phyloP scores from a whole-genome alignment of 352 stramenopile genomes.

The Phytophthora podocarpi region DNA sequence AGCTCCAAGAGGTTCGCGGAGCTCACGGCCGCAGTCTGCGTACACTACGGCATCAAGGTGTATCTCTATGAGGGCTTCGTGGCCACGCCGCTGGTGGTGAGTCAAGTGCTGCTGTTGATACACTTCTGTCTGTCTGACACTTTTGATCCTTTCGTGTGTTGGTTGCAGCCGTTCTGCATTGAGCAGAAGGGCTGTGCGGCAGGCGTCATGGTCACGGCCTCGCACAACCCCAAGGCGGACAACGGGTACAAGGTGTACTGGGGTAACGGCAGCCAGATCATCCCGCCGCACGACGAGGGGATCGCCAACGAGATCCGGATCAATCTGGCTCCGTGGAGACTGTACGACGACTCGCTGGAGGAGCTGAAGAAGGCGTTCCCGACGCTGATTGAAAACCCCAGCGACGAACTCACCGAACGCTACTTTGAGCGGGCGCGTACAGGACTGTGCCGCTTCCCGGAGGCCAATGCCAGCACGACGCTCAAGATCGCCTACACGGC shows the following conservation, averaged over 20 bases:
- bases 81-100: constrained; percentile 94
- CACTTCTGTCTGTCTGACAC: neutral
- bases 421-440: constrained; percentile 73
- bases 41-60: constrained; percentile 87
- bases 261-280: constrained; percentile 97
- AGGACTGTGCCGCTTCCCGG: constrained; percentile 67
- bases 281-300: constrained; percentile 93
- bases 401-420: constrained; percentile 58
- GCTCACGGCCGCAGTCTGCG: constrained; percentile 83
- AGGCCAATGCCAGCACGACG: constrained; percentile 58
- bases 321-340: constrained; percentile 90
- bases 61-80: constrained; percentile 92
- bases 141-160: neutral
- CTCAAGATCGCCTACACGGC: constrained; percentile 95
- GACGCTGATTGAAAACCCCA: constrained; percentile 67
- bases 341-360: constrained; percentile 60
- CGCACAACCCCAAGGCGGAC: constrained; percentile 98
- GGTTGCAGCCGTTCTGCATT: constrained; percentile 68
- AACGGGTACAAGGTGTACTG: constrained; percentile 99
- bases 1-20: constrained; percentile 90
- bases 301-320: constrained; percentile 92
- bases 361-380: constrained; percentile 38
- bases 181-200: constrained; percentile 79
- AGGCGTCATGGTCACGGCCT: constrained; percentile 96
- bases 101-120: too few species aligned